Percentiles rank a stretch among this genome's conserved stretches.
Conservation (phyloP, 345 rosid genomes). For the Salix viminalis region DNA sequence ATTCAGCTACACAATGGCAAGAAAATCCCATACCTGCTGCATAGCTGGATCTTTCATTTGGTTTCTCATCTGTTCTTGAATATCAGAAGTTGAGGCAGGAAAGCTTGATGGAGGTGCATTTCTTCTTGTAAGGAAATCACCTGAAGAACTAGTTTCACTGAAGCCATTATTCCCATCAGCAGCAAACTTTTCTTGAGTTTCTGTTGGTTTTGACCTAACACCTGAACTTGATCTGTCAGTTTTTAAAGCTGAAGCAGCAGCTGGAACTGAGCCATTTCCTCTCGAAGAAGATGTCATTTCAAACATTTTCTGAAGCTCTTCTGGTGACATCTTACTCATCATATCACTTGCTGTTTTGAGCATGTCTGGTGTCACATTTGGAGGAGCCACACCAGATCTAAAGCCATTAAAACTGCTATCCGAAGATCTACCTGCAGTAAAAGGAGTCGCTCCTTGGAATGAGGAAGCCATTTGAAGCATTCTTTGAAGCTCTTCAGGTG, state of each 20-base stretch:
- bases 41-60: conserved; percentile 94
- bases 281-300: conserved; percentile 66
- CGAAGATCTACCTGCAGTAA: conserved; percentile 24
- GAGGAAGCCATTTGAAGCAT: conserved; percentile 82
- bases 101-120: conserved; percentile 43
- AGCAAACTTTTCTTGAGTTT: conserved; percentile 24
- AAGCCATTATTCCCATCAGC: conserved; percentile 28
- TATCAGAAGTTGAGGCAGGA: conserved; percentile 55
- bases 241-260: conserved; percentile 26
- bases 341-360: conserved; percentile 74
- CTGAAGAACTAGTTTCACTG: conserved; percentile 53
- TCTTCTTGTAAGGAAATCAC: conserved; percentile 35
- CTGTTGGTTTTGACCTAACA: conserved; percentile 25
- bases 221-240: conserved; percentile 19
- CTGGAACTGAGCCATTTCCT: conserved; percentile 35
- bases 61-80: conserved; percentile 89
- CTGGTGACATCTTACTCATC: conserved; percentile 73
- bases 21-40: conserved; percentile 56
- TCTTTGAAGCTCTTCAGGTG: conserved; percentile 83
- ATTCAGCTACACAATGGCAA: not conserved
- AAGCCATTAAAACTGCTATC: conserved; percentile 35
- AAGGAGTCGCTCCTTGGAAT: conserved; percentile 52
- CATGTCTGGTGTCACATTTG: conserved; percentile 70
- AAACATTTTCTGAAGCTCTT: conserved; percentile 83
- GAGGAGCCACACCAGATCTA: conserved; percentile 37